A percentile compares a stretch with the other conserved stretches of the same genome.
Conservation (phyloP, 257 asterid genomes). For the Solanum pennellii region DNA sequence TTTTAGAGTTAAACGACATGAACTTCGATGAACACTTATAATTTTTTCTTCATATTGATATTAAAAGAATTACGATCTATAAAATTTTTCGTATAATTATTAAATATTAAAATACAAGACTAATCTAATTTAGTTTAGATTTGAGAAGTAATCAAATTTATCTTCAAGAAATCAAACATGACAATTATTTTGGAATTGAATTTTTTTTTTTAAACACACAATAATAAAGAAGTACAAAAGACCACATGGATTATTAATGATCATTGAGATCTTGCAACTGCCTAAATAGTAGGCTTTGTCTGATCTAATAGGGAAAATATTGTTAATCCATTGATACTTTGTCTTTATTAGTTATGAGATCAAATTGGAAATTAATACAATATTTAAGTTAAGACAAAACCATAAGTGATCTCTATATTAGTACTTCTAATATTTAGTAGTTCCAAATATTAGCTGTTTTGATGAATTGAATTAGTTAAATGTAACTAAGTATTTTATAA, state of each 20-base stretch:
- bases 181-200: neutral
- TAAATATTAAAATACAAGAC: neutral
- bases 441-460: neutral
- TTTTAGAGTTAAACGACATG: fast-evolving
- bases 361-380: neutral
- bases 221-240: neutral
- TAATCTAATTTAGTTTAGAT: neutral
- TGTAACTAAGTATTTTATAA: too few relatives aligned
- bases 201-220: too few relatives aligned
- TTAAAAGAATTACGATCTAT: neutral
- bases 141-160: neutral
- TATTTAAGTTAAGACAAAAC: neutral
- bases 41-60: neutral
- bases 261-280: neutral
- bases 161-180: fast-evolving
- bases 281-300: neutral
- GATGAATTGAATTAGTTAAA: neutral
- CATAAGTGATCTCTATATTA: neutral
- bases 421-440: neutral
- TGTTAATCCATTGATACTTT: neutral
- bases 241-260: neutral
- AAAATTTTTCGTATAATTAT: neutral
- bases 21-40: neutral
- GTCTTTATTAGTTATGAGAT: neutral
- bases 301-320: neutral